Evolutionary conservation across 805 yeast species (phyloP), one percentile per base, ranked within the genome.

Genomic region (Cyberlindnera bimundalis): DNA sequence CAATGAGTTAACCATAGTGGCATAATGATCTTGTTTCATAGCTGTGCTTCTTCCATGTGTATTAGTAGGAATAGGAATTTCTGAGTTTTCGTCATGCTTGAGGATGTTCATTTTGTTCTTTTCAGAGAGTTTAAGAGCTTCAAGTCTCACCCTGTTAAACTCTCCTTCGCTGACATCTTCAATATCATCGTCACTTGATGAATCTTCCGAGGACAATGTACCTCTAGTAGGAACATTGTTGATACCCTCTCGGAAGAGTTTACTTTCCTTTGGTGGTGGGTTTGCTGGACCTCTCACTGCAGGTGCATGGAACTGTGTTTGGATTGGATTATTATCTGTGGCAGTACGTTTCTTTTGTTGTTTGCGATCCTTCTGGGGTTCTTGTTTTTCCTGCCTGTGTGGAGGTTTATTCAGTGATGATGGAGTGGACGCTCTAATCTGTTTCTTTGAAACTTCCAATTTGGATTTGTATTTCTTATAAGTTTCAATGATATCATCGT

Each of bases 401-500:
- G 32, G n/a, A n/a, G n/a, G 32, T 10, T 33, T 33, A 20, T 13
- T 17, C 37, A 23, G 7, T 25, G 26, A 12, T 4, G 23, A 9
- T 25, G 29, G 25, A 17, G 16, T 11, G 11, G 37, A 19, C 17
- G 15, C 25, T 5, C n/a, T 27, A 10, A 15, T 6, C 33, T 42
- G n/a, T n/a, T n/a, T 35, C 9, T 15, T n/a, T n/a, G 37, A 18
- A 11, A 28, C 30, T 11, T 15, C 37, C 33, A 29, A 17, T 31
- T 33, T 40, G n/a, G 17, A 32, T 18, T 37, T 35, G 34, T 34
- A 33, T 29, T 37, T 41, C 13, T 35, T 40, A 29, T 26, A 30
- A 12, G 28, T 33, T 25, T 32, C 35, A 17, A 40, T 16, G 20
- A 40, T 35, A 14, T 31, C 39, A 12, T 38, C 41, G 13, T 42